Conservation (phyloP, 305 asterid genomes). For the Striga hermonthica region DNA sequence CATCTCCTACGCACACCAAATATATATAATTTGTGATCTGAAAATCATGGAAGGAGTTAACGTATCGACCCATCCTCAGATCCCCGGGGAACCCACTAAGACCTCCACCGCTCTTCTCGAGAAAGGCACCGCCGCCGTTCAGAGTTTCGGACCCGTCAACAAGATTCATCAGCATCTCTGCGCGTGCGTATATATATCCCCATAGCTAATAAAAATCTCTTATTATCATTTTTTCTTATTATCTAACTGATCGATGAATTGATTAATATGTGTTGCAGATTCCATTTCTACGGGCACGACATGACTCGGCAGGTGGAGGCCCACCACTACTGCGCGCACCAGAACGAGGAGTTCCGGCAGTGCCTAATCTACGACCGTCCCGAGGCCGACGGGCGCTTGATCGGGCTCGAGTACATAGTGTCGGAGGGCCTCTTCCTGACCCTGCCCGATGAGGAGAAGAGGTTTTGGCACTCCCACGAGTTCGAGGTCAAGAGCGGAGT, state of each 20-base stretch:
- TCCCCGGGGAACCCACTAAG: conserved; percentile 75
- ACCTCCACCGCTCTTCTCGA: conserved; percentile 60
- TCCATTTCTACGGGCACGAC: conserved; percentile 81
- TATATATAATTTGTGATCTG: not conserved
- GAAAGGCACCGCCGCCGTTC: conserved; percentile 71
- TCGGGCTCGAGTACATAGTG: conserved; percentile 69
- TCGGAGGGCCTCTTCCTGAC: conserved; percentile 60
- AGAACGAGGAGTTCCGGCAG: conserved; percentile 79
- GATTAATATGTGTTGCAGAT: conserved; percentile 36
- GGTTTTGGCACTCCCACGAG: conserved; percentile 80
- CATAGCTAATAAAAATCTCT: not conserved
- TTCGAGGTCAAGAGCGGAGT: conserved; percentile 83
- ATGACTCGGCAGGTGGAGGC: conserved; percentile 93
- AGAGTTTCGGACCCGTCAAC: conserved; percentile 77
- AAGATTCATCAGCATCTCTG: conserved; percentile 92
- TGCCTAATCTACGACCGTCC: conserved; percentile 76
- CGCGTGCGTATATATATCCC: conserved; percentile 43
- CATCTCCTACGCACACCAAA: not conserved
- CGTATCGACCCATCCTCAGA: conserved; percentile 45
- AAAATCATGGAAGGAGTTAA: conserved; percentile 54
- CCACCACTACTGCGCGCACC: conserved; percentile 82
- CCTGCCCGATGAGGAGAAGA: conserved; percentile 73
- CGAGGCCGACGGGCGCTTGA: conserved; percentile 55
- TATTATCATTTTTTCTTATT: not conserved
- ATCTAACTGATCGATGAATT: not conserved